phyloP scores from a whole-genome alignment of 179 eudicot species.

The Corrigiola litoralis region DNA sequence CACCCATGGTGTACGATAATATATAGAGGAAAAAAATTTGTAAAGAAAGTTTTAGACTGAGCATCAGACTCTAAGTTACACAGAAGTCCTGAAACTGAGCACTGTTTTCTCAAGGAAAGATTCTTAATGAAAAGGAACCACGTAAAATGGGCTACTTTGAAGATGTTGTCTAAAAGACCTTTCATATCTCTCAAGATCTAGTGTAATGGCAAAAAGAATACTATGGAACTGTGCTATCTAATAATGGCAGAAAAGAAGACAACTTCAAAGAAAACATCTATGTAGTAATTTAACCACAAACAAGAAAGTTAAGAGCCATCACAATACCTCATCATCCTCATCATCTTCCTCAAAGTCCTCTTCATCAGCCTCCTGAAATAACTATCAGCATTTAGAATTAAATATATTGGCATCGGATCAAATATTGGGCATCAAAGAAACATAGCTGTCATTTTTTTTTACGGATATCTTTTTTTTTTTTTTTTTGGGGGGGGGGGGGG shows the following conservation, averaged over 20 bases:
- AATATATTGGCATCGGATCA: background rate
- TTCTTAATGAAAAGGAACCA: too few relatives aligned
- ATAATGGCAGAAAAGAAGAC: background rate
- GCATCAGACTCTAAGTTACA: too few relatives aligned
- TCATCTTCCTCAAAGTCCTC: constrained; percentile 64
- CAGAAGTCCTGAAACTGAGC: too few relatives aligned
- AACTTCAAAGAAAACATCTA: background rate
- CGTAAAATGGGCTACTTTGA: background rate
- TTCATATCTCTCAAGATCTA: too few relatives aligned
- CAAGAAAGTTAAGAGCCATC: background rate
- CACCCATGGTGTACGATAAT: too few relatives aligned
- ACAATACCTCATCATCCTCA: constrained; percentile 70
- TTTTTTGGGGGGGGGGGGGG: too few relatives aligned
- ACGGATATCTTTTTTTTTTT: too few relatives aligned
- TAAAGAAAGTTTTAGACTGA: too few relatives aligned
- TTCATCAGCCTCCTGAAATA: constrained; percentile 66
- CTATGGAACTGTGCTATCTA: background rate
- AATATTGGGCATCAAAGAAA: background rate
- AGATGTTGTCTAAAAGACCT: too few relatives aligned
- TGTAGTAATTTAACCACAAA: background rate
- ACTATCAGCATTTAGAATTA: constrained; percentile 7
- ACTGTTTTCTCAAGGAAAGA: too few relatives aligned
- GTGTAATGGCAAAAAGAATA: background rate
- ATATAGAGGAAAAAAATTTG: too few relatives aligned
- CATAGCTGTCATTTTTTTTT: background rate